phyloP scores from a whole-genome alignment of 2,329 filamentous ascomycete genomes.

The Chaetomium globosum region DNA sequence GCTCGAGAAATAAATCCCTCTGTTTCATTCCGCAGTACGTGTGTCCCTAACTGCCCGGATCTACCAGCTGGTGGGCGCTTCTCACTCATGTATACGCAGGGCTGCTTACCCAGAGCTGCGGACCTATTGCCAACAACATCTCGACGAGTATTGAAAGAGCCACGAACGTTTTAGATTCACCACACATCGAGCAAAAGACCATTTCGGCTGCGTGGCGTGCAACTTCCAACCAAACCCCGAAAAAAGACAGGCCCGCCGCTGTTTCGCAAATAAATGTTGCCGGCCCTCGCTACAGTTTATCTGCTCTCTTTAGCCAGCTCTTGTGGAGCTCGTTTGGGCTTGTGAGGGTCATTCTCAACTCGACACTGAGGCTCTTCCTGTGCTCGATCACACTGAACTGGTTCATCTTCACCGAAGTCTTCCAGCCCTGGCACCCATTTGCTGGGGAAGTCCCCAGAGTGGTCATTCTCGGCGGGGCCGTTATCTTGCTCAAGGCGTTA shows the following conservation, averaged over 20 bases:
- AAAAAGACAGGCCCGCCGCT: background rate
- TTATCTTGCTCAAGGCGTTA: background rate
- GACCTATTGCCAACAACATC: background rate
- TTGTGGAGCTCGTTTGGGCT: background rate
- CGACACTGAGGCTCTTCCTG: background rate
- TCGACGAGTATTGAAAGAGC: background rate
- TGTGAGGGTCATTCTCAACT: background rate
- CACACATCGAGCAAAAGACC: background rate
- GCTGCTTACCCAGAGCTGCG: background rate
- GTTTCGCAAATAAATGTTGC: background rate
- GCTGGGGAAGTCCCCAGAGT: background rate
- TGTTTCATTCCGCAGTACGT: background rate
- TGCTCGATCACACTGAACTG: background rate
- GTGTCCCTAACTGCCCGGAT: background rate
- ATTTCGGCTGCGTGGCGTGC: background rate
- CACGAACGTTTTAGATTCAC: background rate
- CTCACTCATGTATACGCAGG: background rate
- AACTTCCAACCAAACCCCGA: background rate
- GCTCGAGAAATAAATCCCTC: background rate
- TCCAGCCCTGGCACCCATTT: constrained; percentile 1
- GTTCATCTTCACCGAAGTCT: background rate
- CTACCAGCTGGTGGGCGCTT: background rate
- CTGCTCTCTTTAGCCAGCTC: background rate
- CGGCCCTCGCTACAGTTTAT: background rate
- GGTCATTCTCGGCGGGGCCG: background rate